A percentile compares a stretch with the other conserved stretches of the same genome.
These are phyloP conservation scores for Neurospora sp. DNA, from an alignment of 495 filamentous ascomycete species.

Conservation along the genomic window DNA sequence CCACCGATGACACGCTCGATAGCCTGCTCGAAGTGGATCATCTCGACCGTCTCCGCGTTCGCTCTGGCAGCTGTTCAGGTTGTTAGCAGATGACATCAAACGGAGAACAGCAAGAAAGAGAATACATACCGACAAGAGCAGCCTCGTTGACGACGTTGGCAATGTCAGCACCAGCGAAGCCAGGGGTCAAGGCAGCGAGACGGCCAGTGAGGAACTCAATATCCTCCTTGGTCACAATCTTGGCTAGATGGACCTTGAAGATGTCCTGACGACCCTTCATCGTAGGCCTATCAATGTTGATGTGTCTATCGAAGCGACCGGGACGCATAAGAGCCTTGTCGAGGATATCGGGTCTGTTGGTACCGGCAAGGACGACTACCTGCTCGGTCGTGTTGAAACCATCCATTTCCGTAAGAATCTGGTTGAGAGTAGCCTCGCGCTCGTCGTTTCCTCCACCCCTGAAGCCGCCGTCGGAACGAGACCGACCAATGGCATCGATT, in stretches of 20 bases:
- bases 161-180: conserved; percentile 95
- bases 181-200: conserved; percentile 83
- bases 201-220: conserved; percentile 77
- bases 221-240: conserved; percentile 86
- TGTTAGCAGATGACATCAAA: conserved; percentile 22
- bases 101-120: neutral
- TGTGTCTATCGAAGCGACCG: conserved; percentile 93
- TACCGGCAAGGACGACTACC: conserved; percentile 95
- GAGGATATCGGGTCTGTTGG: conserved; percentile 86
- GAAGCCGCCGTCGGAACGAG: conserved; percentile 59
- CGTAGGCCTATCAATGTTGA: conserved; percentile 83
- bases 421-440: conserved; percentile 91
- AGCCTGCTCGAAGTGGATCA: conserved; percentile 91
- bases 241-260: conserved; percentile 83
- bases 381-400: conserved; percentile 97
- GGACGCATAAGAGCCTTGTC: conserved; percentile 95
- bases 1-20: conserved; percentile 87
- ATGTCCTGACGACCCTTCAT: conserved; percentile 97
- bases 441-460: conserved; percentile 91
- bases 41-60: conserved; percentile 64
- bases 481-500: conserved; percentile 94
- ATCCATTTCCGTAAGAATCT: conserved; percentile 98
- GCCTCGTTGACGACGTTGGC: conserved; percentile 98
- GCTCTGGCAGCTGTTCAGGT: conserved; percentile 60
- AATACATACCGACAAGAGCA: conserved; percentile 78